phyloP scores from a whole-genome alignment of 495 filamentous ascomycete species.

The Tuber brumale region DNA sequence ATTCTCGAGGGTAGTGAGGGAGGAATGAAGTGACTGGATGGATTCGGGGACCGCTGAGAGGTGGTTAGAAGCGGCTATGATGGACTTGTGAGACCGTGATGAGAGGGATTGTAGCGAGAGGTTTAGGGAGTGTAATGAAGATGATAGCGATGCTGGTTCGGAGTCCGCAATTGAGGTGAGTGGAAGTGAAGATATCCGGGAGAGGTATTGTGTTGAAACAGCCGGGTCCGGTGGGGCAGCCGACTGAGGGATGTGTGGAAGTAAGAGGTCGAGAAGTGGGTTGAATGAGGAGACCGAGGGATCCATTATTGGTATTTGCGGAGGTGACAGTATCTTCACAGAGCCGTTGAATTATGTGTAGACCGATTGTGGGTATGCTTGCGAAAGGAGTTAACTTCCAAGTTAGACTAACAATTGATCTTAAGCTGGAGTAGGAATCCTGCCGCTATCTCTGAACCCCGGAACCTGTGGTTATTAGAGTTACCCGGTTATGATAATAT shows the following conservation, averaged over 20 bases:
- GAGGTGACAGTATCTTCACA: neutral
- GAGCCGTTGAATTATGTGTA: neutral
- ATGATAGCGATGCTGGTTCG: constrained; percentile 72
- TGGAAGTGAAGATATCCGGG: constrained; percentile 69
- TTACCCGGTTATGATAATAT: neutral
- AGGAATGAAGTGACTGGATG: constrained; percentile 60
- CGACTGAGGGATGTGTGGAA: constrained; percentile 52
- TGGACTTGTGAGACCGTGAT: constrained; percentile 81
- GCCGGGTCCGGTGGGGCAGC: constrained; percentile 41
- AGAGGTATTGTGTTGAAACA: constrained; percentile 62
- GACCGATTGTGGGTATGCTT: neutral
- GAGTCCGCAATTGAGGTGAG: constrained; percentile 62
- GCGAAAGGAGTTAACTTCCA: neutral
- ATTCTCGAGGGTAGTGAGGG: constrained; percentile 59
- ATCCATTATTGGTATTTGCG: neutral
- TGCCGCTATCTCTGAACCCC: neutral
- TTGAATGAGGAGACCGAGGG: constrained; percentile 45
- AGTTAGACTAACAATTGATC: neutral
- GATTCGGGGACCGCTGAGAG: constrained; percentile 62
- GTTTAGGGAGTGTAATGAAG: constrained; percentile 73
- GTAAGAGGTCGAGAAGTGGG: constrained; percentile 66
- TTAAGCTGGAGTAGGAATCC: neutral
- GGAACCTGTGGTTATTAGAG: neutral
- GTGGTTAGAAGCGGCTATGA: constrained; percentile 72
- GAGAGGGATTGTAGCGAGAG: constrained; percentile 83